Base-by-base conservation (phyloP, 2,329 filamentous ascomycete genomes). In the Xylariaceae sp. region DNA sequence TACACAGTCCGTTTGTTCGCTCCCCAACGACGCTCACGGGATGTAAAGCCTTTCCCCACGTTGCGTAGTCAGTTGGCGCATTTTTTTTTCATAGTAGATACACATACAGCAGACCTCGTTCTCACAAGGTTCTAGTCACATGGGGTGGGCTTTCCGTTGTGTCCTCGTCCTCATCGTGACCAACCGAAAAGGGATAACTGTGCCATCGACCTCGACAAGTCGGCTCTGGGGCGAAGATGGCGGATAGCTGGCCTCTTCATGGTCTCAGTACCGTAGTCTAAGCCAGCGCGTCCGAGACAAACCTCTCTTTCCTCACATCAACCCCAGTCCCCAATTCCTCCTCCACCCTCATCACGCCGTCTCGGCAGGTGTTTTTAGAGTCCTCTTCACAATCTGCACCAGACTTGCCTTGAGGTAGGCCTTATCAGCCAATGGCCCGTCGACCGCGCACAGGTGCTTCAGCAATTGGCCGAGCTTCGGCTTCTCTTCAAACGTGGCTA, bases 321-420 rank as follows among this genome's bases (percentile, higher is more conserved):
- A 34, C 27, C 7, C 43, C 8, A 6, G 30, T 45, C 35, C 27
- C 27, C 27, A 9, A 3, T 12, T 29, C 35, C 27, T 27, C 27
- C 4, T 26, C 41, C 4, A 3, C 6, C 12, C 31, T 12, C 19
- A 5, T 3, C 41, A 50, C n/a, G 29, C 9, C 34, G 9, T 5
- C 9, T 35, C 34, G 26, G 30, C 34, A 31, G 57, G 54, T 5
- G 45, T 35, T 29, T 39, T 19, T n/a, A 26, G 44, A 3, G 61
- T 63, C 65, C 83, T 73, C 72, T 86, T 86, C 48, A 88, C 81
- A 62, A 85, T 71, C 63, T 73, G 80, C 3, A 77, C 79, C 47
- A 91, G 72, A 60, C 80, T 76, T 50, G 76, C 78, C 70, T 77
- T 83, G 66, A 89, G 81, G 37, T 88, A 77, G 40, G 80, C 76